Conservation (phyloP, 2,329 filamentous ascomycete species). For the Teratosphaeria nubilosa region DNA sequence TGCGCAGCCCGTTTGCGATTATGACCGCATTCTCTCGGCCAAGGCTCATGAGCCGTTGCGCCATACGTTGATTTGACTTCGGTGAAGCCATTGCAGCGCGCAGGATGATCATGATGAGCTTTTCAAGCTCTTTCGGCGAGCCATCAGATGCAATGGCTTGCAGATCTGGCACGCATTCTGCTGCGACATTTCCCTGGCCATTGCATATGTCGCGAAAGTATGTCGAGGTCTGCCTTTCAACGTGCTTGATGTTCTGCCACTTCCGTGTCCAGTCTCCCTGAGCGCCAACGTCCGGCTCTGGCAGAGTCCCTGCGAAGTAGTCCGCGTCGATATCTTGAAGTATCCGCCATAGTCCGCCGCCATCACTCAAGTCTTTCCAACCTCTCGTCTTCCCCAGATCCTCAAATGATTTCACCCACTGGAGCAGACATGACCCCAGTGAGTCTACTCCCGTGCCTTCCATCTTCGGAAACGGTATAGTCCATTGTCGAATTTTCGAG, state of each 20-base stretch:
- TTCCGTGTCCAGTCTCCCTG: slow-evolving; percentile 40
- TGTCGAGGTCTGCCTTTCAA: slow-evolving; percentile 38
- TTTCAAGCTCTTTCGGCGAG: slow-evolving; percentile 26
- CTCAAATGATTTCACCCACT: slow-evolving; percentile 37
- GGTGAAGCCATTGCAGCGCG: slow-evolving; percentile 39
- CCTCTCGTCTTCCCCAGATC: slow-evolving; percentile 25
- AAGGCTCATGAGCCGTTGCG: slow-evolving; percentile 22
- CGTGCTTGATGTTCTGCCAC: slow-evolving; percentile 45
- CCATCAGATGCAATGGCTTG: slow-evolving; percentile 40
- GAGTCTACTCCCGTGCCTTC: slow-evolving; percentile 11
- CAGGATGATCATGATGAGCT: slow-evolving; percentile 40
- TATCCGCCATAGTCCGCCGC: slow-evolving; percentile 39
- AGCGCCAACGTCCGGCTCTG: slow-evolving; percentile 34
- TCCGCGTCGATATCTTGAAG: slow-evolving; percentile 37
- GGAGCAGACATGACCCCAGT: slow-evolving; percentile 21
- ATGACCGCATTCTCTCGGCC: slow-evolving; percentile 24
- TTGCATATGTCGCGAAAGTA: slow-evolving; percentile 39
- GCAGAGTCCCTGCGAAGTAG: slow-evolving; percentile 40
- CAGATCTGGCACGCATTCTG: slow-evolving; percentile 34
- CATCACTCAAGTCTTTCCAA: slow-evolving; percentile 37
- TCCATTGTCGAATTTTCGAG: neutral
- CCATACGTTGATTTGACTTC: slow-evolving; percentile 40
- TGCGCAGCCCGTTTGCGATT: slow-evolving; percentile 23
- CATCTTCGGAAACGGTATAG: slow-evolving; percentile 6
- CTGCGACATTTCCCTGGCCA: slow-evolving; percentile 25